Evolutionary conservation across 345 rosid genomes (phyloP).

Genomic region (Boechera stricta): DNA sequence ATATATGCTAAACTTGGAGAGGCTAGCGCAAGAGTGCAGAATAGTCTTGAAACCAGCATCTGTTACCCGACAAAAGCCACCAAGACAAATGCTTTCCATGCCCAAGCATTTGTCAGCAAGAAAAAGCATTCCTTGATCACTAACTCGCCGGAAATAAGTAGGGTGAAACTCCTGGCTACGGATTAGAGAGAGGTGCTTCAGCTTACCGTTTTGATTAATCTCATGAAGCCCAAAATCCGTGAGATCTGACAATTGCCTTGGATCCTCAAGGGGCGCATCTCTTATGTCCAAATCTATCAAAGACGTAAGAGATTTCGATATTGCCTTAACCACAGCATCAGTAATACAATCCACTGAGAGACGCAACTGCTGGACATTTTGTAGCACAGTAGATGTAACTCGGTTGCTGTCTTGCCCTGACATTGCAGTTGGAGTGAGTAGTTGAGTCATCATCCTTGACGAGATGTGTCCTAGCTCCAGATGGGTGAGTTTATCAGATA

Average conservation of each 20-base stretch:
- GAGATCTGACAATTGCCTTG: conserved; percentile 68
- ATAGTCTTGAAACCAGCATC: conserved; percentile 86
- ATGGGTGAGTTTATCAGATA: conserved; percentile 73
- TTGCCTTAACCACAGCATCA: conserved; percentile 69
- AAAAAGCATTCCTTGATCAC: conserved; percentile 89
- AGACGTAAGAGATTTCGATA: conserved; percentile 67
- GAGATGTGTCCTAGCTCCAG: conserved; percentile 88
- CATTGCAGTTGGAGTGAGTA: conserved; percentile 58
- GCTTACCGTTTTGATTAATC: conserved; percentile 72
- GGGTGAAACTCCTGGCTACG: conserved; percentile 78
- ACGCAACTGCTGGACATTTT: conserved; percentile 67
- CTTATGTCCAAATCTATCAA: conserved; percentile 86
- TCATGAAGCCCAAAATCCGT: conserved; percentile 86
- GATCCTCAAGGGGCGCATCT: conserved; percentile 82
- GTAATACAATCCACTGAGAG: conserved; percentile 85
- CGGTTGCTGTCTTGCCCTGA: conserved; percentile 44
- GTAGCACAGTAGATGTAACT: conserved; percentile 56
- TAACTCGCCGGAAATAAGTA: conserved; percentile 78
- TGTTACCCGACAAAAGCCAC: conserved; percentile 90
- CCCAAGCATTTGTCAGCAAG: conserved; percentile 84
- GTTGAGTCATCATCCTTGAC: conserved; percentile 75
- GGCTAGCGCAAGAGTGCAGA: conserved; percentile 80
- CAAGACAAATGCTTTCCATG: conserved; percentile 86
- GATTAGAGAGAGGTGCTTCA: conserved; percentile 80
- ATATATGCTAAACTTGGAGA: conserved; percentile 75